Evolutionary conservation across 495 filamentous ascomycete species (phyloP), one percentile per base, ranked within the genome.

Genomic region (Penicillium salamii): DNA sequence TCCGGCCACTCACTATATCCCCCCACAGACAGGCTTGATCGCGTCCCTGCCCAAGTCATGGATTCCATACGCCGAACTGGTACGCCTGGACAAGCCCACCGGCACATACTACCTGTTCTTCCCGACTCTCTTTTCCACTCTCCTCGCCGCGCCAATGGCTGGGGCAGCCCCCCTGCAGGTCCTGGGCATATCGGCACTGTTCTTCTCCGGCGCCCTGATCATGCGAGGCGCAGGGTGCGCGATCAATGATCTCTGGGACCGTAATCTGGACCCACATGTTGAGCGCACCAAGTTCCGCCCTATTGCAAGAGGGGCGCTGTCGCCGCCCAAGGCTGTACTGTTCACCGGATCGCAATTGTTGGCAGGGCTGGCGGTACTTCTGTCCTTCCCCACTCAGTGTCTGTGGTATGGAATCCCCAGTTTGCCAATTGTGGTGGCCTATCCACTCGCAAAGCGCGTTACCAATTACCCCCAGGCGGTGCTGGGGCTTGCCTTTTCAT

Each of bases 161-260:
- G 40, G 67, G 85, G 50, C 84, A 81, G 5, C 86, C 78, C 24
- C 86, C 78, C 7, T 77, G 84, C 52, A 76, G 75, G 38, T 90
- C 3, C 72, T 84, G 21, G 72, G 87, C 2, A 95, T 88, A 2
- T 77, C 78, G 2, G 69, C 82, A 2, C 83, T 96, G 45, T 98
- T 98, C 76, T 84, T 93, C 63, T 70, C 80, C 7, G 93, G 93
- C 33, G 91, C 93, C 2, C 62, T 97, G 49, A 85, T 97, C 59
- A 97, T 98, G 93, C 89, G 93, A 43, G 91, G 93, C 23, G 93
- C 93, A n/a, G 93, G 93, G 13, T 98, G 93, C 69, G 86, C 93
- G 26, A 93, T 98, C 72, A 97, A 98, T 69, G 93, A 98, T 64
- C 79, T 97, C 36, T 96, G 90, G 91, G 93, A 97, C 70, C 84